Evolutionary conservation across 345 rosid genomes (phyloP).

Genomic region (Gossypium mustelinum): DNA sequence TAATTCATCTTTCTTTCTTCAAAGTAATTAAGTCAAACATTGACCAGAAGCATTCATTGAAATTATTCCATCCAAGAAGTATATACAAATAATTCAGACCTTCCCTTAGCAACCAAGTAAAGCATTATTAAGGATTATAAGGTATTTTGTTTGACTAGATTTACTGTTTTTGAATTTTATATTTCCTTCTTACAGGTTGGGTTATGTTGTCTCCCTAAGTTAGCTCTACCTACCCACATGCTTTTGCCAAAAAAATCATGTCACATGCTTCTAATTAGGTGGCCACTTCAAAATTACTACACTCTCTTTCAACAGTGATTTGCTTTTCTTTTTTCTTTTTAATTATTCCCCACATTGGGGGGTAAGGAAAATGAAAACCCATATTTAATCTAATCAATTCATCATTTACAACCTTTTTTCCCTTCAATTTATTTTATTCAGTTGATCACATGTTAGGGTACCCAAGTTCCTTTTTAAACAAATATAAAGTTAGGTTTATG

Average conservation of each 20-base stretch:
- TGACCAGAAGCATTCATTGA: not conserved
- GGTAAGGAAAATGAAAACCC: not conserved
- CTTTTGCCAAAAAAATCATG: not conserved
- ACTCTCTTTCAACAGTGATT: not conserved
- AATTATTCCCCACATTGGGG: not conserved
- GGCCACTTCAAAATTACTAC: not conserved
- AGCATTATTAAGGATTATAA: no score
- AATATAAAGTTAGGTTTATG: not conserved
- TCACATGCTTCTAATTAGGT: not conserved
- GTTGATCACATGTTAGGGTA: not conserved
- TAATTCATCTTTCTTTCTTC: not conserved
- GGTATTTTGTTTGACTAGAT: not conserved
- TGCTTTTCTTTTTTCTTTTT: no score
- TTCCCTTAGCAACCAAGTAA: not conserved
- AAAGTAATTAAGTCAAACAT: not conserved
- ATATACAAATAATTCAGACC: not conserved
- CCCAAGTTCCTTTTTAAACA: not conserved
- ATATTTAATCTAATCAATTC: not conserved
- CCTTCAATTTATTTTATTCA: not conserved
- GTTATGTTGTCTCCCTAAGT: not conserved
- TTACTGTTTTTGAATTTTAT: not conserved
- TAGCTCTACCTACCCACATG: not conserved
- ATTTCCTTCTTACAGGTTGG: not conserved
- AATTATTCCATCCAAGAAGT: not conserved
- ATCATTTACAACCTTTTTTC: no score